Base-by-base conservation (phyloP, 345 rosid genomes). In the Erysimum cheiranthoides region DNA sequence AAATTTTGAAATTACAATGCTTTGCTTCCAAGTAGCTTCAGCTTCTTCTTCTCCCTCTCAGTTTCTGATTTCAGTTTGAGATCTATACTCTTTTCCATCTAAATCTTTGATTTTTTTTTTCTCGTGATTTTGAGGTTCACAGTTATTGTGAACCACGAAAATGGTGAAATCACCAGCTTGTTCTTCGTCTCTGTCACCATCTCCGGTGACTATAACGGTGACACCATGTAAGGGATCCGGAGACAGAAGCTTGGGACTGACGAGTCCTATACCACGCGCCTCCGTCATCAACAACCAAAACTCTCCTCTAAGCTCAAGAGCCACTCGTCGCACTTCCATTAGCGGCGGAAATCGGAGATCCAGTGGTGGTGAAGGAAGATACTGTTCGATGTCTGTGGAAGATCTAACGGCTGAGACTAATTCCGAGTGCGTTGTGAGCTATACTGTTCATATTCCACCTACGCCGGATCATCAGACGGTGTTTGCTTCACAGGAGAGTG, bases 371-470 rank as follows among this genome's bases (percentile, higher is more conserved):
- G 86, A 69, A 50, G 89, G 96, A 61, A 82, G 89, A 65, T 86
- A 86, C 78, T 81, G 86, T 57, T 78, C 90, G 0, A 82, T 78
- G 83, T 85, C 87, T 1, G 83, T 74, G 49, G 89, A 81, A 42
- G 89, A 82, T 16, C 51, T 77, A 12, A 73, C 71, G 3, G 85
- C 87, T 8, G 90, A 82, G 9, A 38, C 56, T 0, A 87, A 72
- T 27, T 83, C 92, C 5, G 90, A 82, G 17, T 86, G 78, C 51
- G 73, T 81, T 56, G 81, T 90, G n/a, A 68, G 81, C 3, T 90
- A 90, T 65, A 90, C 96, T 0, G 96, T 90, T 27, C 96, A 90
- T 18, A 88, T 90, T 9, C 96, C 96, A 5, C 85, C 93, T 0
- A 90, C 96, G 42, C 96, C 96, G 1, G 96, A 90, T 73, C 91